A percentile compares a stretch with the other conserved stretches of the same genome.
phyloP scores from a whole-genome alignment of 2,329 filamentous ascomycete species.

The Albifimbria verrucaria region DNA sequence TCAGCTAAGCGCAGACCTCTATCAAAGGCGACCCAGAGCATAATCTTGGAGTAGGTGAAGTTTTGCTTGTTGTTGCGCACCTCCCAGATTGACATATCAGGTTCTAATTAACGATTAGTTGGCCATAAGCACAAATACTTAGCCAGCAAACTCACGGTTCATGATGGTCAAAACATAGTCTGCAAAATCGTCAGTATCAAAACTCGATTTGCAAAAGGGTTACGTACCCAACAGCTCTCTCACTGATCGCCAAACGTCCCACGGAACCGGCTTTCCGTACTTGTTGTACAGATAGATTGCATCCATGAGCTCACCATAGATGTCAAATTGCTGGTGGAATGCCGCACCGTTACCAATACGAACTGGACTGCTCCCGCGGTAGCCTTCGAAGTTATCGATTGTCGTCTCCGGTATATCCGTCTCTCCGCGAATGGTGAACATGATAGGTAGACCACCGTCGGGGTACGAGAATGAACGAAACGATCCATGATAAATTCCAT shows the following conservation, averaged over 20 bases:
- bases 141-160: slow-evolving; percentile 37
- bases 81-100: slow-evolving; percentile 84
- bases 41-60: slow-evolving; percentile 78
- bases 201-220: fast-evolving
- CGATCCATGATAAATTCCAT: slow-evolving; percentile 75
- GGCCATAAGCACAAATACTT: not conserved
- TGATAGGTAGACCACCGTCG: slow-evolving; percentile 68
- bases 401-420: slow-evolving; percentile 72
- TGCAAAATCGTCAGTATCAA: slow-evolving; percentile 10
- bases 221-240: slow-evolving; percentile 58
- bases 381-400: slow-evolving; percentile 68
- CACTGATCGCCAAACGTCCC: slow-evolving; percentile 72
- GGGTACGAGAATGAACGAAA: slow-evolving; percentile 57
- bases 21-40: slow-evolving; percentile 81
- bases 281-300: slow-evolving; percentile 77
- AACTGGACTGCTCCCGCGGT: slow-evolving; percentile 67
- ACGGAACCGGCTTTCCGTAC: slow-evolving; percentile 71
- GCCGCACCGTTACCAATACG: slow-evolving; percentile 76
- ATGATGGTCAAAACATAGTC: slow-evolving; percentile 70
- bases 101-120: slow-evolving; percentile 36
- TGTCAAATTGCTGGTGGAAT: slow-evolving; percentile 74
- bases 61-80: slow-evolving; percentile 72
- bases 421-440: slow-evolving; percentile 75
- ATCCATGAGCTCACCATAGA: slow-evolving; percentile 77
- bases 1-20: slow-evolving; percentile 70